Evolutionary conservation across 495 filamentous ascomycete species (phyloP).

Genomic region (Talaromyces thailandensis): DNA sequence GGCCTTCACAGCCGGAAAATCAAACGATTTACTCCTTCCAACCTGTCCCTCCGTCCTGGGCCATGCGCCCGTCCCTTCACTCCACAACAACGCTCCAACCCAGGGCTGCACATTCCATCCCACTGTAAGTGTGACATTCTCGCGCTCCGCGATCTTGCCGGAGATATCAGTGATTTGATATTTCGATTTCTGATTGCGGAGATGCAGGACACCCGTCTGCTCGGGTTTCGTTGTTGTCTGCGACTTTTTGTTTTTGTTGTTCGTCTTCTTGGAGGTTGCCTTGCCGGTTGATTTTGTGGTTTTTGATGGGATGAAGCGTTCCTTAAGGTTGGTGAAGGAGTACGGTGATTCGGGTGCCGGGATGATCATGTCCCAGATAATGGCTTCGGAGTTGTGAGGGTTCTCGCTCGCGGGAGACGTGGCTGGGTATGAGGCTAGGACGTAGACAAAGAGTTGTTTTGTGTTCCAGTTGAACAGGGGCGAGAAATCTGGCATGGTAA

Average conservation of each 20-base stretch:
- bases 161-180: conserved; percentile 89
- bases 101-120: conserved; percentile 97
- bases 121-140: conserved; percentile 68
- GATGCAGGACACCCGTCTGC: conserved; percentile 51
- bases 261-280: conserved; percentile 11
- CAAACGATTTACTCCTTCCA: conserved; percentile 59
- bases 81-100: conserved; percentile 84
- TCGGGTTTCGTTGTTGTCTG: conserved; percentile 14
- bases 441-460: conserved; percentile 96
- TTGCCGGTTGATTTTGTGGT: conserved; percentile 12
- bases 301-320: conserved; percentile 20
- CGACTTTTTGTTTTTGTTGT: conserved; percentile 12
- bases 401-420: conserved; percentile 25
- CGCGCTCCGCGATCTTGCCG: conserved; percentile 57
- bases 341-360: conserved; percentile 53
- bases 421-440: conserved; percentile 73
- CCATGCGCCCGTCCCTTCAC: conserved; percentile 39
- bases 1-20: conserved; percentile 61
- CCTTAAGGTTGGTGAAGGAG: conserved; percentile 33
- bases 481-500: conserved; percentile 54
- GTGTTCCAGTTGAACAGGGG: conserved; percentile 99
- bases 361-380: conserved; percentile 96
- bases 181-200: conserved; percentile 78
- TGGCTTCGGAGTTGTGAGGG: conserved; percentile 50
- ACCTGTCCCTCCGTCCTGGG: conserved; percentile 54